Evolutionary conservation across 495 filamentous ascomycete genomes (phyloP), one percentile per base, ranked within the genome.

Genomic region (Schizothecium vesticola): DNA sequence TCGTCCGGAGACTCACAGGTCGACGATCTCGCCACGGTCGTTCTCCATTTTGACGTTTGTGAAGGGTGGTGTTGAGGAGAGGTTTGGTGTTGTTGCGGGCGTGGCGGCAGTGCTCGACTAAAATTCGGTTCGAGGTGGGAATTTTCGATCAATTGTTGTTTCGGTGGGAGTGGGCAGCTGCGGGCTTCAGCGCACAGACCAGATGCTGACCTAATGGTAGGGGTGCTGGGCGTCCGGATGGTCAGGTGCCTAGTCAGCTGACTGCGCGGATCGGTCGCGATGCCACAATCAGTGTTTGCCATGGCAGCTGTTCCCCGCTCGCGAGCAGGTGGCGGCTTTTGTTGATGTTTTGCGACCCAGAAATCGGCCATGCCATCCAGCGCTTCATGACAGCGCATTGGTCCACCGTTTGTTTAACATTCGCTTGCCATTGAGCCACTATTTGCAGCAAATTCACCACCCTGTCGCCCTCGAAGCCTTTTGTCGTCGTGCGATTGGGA

Each of bases 21-120:
- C 95, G 83, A 98, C 95, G 84, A 97, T 92, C 80, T 97, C 93
- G 87, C 95, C 94, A 69, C 74, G 73, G 71, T 80, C 78, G 78
- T 80, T 80, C 71, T 80, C 78, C 78, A 80, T 80, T 28, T 72
- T 79, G 67, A 74, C 77, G 71, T 63, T 63, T 74, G 69, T 70
- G 70, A 66, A 56, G 70, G 71, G 67, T 51, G 43, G 73, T 72
- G 63, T 67, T 75, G 72, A 61, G 71, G 63, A 58, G 59, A 24
- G 23, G 70, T 73, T 74, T 68, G 70, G 69, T 69, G 65, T 56
- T 71, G 66, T 64, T 69, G 71, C 73, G 67, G 75, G 69, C 70
- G 71, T 67, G 75, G 69, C 64, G 73, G 67, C 67, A 67, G 74
- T 65, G 72, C 68, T 72, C 51, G 36, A 60, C 63, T 70, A 73